phyloP scores from a whole-genome alignment of 1,284 basidiomycete genomes.

The Anthracocystis panici-leucophaei region DNA sequence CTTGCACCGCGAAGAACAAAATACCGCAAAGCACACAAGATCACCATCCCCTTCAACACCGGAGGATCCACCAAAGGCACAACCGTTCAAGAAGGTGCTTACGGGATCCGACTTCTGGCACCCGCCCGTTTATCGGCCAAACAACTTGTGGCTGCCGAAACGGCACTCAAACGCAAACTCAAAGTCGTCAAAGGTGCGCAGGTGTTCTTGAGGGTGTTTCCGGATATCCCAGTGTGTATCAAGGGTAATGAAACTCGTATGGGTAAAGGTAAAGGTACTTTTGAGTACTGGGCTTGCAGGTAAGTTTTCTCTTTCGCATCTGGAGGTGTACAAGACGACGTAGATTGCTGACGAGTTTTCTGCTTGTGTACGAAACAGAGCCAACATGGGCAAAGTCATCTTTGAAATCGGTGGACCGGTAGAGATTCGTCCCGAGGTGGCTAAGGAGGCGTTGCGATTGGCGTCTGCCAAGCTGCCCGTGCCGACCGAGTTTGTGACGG shows the following conservation, averaged over 20 bases:
- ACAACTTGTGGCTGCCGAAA: constrained; percentile 87
- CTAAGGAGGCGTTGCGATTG: constrained; percentile 88
- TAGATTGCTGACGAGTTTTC: not conserved
- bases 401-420: constrained; percentile 90
- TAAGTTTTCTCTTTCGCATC: constrained; percentile 69
- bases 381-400: constrained; percentile 89
- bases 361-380: constrained; percentile 73
- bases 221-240: constrained; percentile 95
- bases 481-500: constrained; percentile 86
- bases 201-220: constrained; percentile 90
- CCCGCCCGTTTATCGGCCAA: constrained; percentile 89
- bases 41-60: constrained; percentile 74
- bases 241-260: constrained; percentile 99
- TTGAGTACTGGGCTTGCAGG: constrained; percentile 97
- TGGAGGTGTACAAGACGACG: not conserved
- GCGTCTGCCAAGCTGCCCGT: constrained; percentile 91
- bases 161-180: constrained; percentile 89
- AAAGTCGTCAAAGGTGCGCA: constrained; percentile 91
- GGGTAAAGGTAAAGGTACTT: constrained; percentile 98
- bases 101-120: constrained; percentile 88
- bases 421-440: constrained; percentile 90
- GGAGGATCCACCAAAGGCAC: constrained; percentile 95
- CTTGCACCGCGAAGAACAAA: constrained; percentile 85
- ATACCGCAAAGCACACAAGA: constrained; percentile 88
- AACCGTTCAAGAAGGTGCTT: constrained; percentile 89